phyloP scores from a whole-genome alignment of 345 rosid genomes.

The Eutrema japonicum region DNA sequence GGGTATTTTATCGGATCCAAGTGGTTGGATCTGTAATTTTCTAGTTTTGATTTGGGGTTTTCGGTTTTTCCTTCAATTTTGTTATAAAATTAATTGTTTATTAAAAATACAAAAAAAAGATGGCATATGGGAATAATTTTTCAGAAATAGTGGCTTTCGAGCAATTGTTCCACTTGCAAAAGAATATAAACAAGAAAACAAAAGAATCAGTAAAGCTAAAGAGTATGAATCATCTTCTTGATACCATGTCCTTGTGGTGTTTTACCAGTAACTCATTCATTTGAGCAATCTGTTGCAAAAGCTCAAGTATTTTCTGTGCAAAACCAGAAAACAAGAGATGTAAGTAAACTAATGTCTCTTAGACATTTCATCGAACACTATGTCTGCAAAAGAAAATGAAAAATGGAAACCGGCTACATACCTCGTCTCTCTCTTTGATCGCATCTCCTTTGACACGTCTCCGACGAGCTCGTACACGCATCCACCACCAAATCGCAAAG shows the following conservation, averaged over 20 bases:
- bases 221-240: constrained; percentile 32
- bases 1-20: too few species aligned
- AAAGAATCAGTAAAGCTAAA: constrained; percentile 34
- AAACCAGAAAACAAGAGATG: neutral
- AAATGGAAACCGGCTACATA: neutral
- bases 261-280: constrained; percentile 59
- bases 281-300: constrained; percentile 60
- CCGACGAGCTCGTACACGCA: constrained; percentile 45
- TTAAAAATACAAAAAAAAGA: too few species aligned
- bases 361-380: constrained; percentile 43
- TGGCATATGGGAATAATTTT: too few species aligned
- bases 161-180: too few species aligned
- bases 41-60: too few species aligned
- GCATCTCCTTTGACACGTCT: constrained; percentile 22
- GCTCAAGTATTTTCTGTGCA: constrained; percentile 57
- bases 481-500: constrained; percentile 54
- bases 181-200: constrained; percentile 31
- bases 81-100: too few species aligned
- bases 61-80: too few species aligned
- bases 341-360: constrained; percentile 10
- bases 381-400: neutral
- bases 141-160: too few species aligned
- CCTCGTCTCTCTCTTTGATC: constrained; percentile 59
- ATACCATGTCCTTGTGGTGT: constrained; percentile 50
- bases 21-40: too few species aligned